Evolutionary conservation across 1,284 basidiomycete species (phyloP).

Genomic region (Tremellales sp.): DNA sequence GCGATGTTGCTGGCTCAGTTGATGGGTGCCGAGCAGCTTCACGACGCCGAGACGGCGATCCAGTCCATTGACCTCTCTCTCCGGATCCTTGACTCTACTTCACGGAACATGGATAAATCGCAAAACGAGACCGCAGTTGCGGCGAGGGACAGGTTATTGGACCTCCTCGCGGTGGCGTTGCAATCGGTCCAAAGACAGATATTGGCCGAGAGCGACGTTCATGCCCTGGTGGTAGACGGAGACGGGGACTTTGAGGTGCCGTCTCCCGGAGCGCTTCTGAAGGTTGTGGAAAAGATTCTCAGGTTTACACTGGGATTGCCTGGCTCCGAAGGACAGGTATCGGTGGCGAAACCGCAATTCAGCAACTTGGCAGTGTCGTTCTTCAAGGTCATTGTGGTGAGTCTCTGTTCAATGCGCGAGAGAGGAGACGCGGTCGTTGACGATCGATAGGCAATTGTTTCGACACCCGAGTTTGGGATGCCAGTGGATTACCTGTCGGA

Average conservation of each 20-base stretch:
- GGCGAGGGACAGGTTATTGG: conserved; percentile 37
- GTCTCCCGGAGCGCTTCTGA: conserved; percentile 27
- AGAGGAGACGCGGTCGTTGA: not conserved
- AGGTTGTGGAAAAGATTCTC: conserved; percentile 28
- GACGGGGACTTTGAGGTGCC: too few species aligned
- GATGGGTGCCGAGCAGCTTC: conserved; percentile 34
- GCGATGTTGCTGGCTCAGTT: conserved; percentile 30
- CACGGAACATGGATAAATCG: conserved; percentile 2
- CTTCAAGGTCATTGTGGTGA: conserved; percentile 31
- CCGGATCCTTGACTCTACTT: conserved; percentile 32
- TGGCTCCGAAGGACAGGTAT: conserved; percentile 16
- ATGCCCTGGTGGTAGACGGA: too few species aligned
- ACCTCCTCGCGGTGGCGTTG: conserved; percentile 32
- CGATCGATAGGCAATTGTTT: not conserved
- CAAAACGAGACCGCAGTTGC: conserved; percentile 15
- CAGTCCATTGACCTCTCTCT: conserved; percentile 36
- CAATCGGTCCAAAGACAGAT: conserved; percentile 38
- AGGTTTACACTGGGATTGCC: conserved; percentile 31
- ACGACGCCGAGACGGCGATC: conserved; percentile 20
- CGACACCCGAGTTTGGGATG: not conserved
- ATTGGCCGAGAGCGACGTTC: conserved; percentile 21
- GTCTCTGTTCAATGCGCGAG: conserved; percentile 10
- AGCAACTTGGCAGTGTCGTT: conserved; percentile 28
- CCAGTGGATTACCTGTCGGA: conserved; percentile 20
- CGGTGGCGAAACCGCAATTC: conserved; percentile 35